A percentile compares a stretch with the other conserved stretches of the same genome.
Conservation (phyloP, 192 early-diverging fungal genomes). For the Mortierella claussenii region DNA sequence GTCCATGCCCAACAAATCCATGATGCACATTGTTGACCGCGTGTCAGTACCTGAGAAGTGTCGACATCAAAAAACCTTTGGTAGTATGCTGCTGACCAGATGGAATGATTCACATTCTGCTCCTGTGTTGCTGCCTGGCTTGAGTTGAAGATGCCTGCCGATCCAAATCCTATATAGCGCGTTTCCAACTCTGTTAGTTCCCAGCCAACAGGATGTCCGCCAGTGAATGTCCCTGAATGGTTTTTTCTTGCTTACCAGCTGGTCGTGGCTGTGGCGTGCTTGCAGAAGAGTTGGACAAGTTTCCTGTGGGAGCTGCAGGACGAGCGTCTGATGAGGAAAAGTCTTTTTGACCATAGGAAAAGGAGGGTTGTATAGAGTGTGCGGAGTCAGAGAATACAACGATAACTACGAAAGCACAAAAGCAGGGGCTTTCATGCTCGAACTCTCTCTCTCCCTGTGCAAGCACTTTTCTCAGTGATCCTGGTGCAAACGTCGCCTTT, state of each 20-base stretch:
- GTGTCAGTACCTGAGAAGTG: constrained; percentile 70
- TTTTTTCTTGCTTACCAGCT: constrained; percentile 12
- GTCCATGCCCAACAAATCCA: too few species aligned
- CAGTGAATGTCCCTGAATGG: background rate
- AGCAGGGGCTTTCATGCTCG: too few species aligned
- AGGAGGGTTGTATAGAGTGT: background rate
- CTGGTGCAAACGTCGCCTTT: too few species aligned
- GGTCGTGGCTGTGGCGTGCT: constrained; percentile 36
- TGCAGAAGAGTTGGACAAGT: constrained; percentile 18
- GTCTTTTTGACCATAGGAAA: too few species aligned
- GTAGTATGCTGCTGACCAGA: constrained; percentile 97
- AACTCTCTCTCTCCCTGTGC: too few species aligned
- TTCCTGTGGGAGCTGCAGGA: constrained; percentile 29
- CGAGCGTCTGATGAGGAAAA: constrained; percentile 30
- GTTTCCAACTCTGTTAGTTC: background rate
- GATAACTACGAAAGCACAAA: background rate
- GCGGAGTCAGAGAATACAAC: background rate
- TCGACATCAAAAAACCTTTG: constrained; percentile 94
- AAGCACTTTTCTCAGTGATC: too few species aligned
- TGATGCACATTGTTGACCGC: too few species aligned
- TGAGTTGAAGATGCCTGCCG: constrained; percentile 25
- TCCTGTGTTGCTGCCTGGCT: constrained; percentile 3
- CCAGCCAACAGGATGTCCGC: too few species aligned
- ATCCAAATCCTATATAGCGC: constrained; percentile 20
- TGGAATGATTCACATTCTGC: constrained; percentile 56